phyloP scores from a whole-genome alignment of 1,139 yeast genomes.

The Scheffersomyces segobiensis region DNA sequence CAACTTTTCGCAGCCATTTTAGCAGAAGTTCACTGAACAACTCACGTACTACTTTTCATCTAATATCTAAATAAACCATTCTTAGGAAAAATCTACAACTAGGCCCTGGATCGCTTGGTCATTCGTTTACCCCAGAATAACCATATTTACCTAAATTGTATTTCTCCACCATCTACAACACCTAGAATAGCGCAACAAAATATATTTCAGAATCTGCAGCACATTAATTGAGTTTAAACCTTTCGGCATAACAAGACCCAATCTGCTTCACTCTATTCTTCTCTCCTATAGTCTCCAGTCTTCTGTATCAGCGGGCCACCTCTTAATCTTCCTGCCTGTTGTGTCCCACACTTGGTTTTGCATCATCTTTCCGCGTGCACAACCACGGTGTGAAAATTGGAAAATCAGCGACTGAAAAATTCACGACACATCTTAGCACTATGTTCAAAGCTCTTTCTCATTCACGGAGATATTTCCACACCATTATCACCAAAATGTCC shows the following conservation, averaged over 20 bases:
- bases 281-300: too few relatives aligned
- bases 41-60: too few relatives aligned
- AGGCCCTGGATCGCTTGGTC: background rate
- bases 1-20: background rate
- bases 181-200: background rate
- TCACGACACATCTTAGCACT: background rate
- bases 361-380: background rate
- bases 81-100: background rate
- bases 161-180: background rate
- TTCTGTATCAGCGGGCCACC: background rate
- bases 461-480: background rate
- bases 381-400: background rate
- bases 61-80: background rate
- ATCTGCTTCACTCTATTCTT: background rate
- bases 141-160: background rate
- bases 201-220: background rate
- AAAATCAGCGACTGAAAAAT: background rate
- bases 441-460: background rate
- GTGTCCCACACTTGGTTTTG: background rate
- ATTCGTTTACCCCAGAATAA: background rate
- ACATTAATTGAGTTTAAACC: background rate
- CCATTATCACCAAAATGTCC: constrained; percentile 25
- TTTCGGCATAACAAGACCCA: too few relatives aligned
- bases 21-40: background rate
- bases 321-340: background rate